Evolutionary conservation across 805 yeast genomes (phyloP).

Genomic region (Maudiozyma saulgeensis): DNA sequence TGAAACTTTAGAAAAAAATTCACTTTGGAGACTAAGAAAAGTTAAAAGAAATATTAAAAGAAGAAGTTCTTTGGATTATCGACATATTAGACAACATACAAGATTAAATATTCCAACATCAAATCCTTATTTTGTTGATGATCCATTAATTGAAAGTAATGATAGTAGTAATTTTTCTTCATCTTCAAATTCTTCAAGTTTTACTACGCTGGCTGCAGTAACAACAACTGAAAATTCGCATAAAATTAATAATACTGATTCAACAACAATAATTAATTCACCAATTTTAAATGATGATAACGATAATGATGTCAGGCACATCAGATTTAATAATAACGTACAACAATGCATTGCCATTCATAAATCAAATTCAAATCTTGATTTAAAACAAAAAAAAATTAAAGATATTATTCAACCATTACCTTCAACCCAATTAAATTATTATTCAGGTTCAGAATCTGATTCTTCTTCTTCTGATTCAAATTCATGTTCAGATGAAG

Average conservation of each 20-base stretch:
- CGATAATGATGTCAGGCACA: constrained; percentile 4
- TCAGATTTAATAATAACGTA: constrained; percentile 6
- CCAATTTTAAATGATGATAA: neutral
- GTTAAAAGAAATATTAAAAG: neutral
- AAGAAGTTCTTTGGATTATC: neutral
- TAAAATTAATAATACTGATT: too few species aligned
- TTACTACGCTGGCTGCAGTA: neutral
- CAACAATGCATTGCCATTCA: constrained; percentile 6
- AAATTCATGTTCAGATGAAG: neutral
- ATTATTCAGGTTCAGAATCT: neutral
- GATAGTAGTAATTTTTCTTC: neutral
- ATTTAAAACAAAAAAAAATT: neutral
- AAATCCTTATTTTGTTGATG: neutral
- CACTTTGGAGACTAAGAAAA: constrained; percentile 17
- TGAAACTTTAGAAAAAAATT: constrained; percentile 41
- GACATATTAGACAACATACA: neutral
- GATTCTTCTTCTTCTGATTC: neutral
- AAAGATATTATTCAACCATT: constrained; percentile 1
- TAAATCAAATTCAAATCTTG: neutral
- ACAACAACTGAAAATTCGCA: neutral
- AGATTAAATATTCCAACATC: neutral
- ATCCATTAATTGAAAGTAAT: neutral
- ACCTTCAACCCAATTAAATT: constrained; percentile 5
- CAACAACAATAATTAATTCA: too few species aligned
- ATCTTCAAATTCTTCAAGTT: neutral